phyloP scores from a whole-genome alignment of 306 rosid genomes.

The Trichosanthes cucumerina region DNA sequence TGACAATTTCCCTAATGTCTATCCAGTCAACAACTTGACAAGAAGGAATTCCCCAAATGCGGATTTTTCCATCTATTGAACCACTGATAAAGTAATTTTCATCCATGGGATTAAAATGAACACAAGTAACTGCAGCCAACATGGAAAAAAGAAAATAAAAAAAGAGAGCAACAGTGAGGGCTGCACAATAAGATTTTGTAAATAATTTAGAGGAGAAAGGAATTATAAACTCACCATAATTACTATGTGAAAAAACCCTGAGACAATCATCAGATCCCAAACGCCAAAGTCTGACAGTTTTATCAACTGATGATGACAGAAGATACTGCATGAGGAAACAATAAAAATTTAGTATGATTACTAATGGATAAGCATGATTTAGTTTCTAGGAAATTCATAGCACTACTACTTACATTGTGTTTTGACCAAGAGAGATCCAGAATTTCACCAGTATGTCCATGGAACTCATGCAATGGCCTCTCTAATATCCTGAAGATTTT shows the following conservation, averaged over 20 bases:
- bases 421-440: conserved; percentile 92
- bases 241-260: conserved; percentile 75
- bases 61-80: conserved; percentile 95
- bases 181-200: not conserved
- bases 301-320: conserved; percentile 78
- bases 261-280: conserved; percentile 60
- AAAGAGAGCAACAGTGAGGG: conserved; percentile 5
- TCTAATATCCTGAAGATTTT: conserved; percentile 69
- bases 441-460: conserved; percentile 67
- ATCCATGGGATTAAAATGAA: conserved; percentile 87
- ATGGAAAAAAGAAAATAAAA: conserved; percentile 16
- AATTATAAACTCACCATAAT: conserved; percentile 53
- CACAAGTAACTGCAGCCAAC: conserved; percentile 61
- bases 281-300: conserved; percentile 86
- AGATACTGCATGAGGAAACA: conserved; percentile 47
- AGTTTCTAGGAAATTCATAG: not conserved
- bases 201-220: not conserved
- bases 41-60: conserved; percentile 69
- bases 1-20: conserved; percentile 63
- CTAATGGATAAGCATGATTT: not conserved
- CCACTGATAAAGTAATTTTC: conserved; percentile 91
- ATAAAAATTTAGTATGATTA: conserved; percentile 4
- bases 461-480: conserved; percentile 74
- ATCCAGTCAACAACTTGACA: conserved; percentile 88
- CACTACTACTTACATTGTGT: conserved; percentile 64